These are phyloP conservation scores for Cyclocybe aegerita DNA, from an alignment of 768 basidiomycete species.

Conservation along the genomic window DNA sequence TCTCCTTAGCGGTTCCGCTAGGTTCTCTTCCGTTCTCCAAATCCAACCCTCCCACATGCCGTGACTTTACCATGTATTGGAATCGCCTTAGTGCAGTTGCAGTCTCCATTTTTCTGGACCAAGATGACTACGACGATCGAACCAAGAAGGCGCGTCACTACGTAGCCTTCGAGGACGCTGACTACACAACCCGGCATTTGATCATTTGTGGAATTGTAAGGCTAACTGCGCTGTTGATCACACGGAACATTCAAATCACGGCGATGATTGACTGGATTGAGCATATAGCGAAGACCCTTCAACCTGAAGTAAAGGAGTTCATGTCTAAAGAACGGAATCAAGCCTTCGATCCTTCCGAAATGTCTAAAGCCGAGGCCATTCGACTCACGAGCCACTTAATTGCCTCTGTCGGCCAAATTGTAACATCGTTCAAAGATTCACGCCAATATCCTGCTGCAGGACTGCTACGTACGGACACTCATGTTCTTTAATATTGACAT, in stretches of 20 bases:
- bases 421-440: constrained; percentile 28
- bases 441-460: constrained; percentile 9
- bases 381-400: constrained; percentile 22
- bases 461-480: neutral
- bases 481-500: neutral
- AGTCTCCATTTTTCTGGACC: constrained; percentile 66
- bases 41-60: constrained; percentile 42
- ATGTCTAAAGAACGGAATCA: neutral
- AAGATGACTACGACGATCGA: constrained; percentile 46
- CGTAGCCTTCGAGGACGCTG: constrained; percentile 64
- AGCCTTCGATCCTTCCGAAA: no score
- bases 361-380: no score
- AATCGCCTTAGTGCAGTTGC: constrained; percentile 80
- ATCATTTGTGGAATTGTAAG: constrained; percentile 75
- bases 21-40: constrained; percentile 66
- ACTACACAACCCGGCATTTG: constrained; percentile 62
- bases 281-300: constrained; percentile 55
- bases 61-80: constrained; percentile 72
- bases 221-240: constrained; percentile 60
- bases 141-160: constrained; percentile 68
- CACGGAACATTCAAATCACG: constrained; percentile 47
- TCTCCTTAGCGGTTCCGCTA: constrained; percentile 72
- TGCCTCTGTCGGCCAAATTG: constrained; percentile 53
- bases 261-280: constrained; percentile 63
- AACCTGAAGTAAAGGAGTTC: constrained; percentile 45